Conservation (phyloP, 78 protist species). For the Capsaspora owczarzaki region DNA sequence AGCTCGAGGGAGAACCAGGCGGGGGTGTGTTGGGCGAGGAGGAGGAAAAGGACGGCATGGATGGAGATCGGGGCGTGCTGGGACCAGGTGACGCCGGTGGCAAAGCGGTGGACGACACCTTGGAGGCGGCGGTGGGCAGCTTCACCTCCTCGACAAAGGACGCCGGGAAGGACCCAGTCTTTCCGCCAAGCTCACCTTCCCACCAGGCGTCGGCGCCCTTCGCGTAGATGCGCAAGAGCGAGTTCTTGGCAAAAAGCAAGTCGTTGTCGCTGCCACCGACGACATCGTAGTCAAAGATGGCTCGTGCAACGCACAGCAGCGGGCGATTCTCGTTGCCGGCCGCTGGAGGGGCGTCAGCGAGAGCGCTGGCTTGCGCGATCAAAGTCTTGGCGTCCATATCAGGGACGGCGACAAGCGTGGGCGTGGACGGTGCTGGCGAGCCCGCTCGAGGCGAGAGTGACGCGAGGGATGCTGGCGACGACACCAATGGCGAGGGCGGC, state of each 20-base stretch:
- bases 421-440: too few relatives aligned
- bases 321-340: too few relatives aligned
- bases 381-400: too few relatives aligned
- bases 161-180: neutral
- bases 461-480: too few relatives aligned
- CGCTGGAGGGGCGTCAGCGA: too few relatives aligned
- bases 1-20: too few relatives aligned
- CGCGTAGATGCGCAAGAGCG: neutral
- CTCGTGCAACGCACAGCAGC: neutral
- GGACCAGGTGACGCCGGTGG: neutral
- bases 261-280: neutral
- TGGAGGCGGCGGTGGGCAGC: neutral
- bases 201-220: neutral
- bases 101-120: neutral
- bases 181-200: neutral
- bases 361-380: too few relatives aligned
- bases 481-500: too few relatives aligned
- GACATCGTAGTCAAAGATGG: neutral
- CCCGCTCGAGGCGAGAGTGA: too few relatives aligned
- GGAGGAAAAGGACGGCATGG: neutral
- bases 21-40: neutral
- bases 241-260: neutral
- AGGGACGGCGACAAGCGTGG: too few relatives aligned
- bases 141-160: neutral
- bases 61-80: neutral